A percentile compares a stretch with the other conserved stretches of the same genome.
These are phyloP conservation scores for Phaffia rhodozyma DNA, from an alignment of 1,284 basidiomycete genomes.

Conservation along the genomic window DNA sequence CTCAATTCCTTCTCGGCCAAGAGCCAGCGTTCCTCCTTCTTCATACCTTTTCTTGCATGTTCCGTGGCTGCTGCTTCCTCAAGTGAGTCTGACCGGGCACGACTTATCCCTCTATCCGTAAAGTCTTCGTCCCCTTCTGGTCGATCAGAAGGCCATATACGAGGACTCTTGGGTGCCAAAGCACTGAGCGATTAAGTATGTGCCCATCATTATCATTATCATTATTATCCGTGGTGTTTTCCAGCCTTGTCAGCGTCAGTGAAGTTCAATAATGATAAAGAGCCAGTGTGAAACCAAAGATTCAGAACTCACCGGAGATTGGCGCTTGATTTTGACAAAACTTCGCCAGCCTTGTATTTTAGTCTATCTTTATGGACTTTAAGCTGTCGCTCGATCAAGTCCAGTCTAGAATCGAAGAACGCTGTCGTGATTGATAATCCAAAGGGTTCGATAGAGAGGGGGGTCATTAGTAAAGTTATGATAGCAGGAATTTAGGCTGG, in stretches of 20 bases:
- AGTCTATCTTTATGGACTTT: conserved; percentile 73
- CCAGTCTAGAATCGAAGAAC: conserved; percentile 60
- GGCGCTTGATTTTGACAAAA: conserved; percentile 52
- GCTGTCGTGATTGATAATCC: not conserved
- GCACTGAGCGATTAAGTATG: not conserved
- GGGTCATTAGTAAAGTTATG: not conserved
- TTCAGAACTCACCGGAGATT: conserved; percentile 39
- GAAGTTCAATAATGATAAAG: not conserved
- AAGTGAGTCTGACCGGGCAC: too few species aligned
- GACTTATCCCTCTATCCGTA: conserved; percentile 6
- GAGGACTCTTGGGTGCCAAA: conserved; percentile 12
- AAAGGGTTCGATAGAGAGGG: not conserved
- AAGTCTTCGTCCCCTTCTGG: conserved; percentile 20
- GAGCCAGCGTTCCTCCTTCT: conserved; percentile 30
- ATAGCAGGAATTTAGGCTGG: not conserved
- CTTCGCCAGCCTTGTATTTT: conserved; percentile 60
- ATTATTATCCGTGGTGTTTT: not conserved
- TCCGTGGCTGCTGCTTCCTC: not conserved
- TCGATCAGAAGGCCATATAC: conserved; percentile 12
- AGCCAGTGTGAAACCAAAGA: not conserved
- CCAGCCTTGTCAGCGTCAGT: not conserved
- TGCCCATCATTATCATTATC: not conserved
- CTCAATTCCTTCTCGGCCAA: conserved; percentile 75
- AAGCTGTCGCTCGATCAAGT: conserved; percentile 72
- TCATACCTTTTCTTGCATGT: conserved; percentile 12